Percentiles rank a stretch among this genome's conserved stretches.
phyloP scores from a whole-genome alignment of 305 asterid genomes.

The Fraxinus ornus region DNA sequence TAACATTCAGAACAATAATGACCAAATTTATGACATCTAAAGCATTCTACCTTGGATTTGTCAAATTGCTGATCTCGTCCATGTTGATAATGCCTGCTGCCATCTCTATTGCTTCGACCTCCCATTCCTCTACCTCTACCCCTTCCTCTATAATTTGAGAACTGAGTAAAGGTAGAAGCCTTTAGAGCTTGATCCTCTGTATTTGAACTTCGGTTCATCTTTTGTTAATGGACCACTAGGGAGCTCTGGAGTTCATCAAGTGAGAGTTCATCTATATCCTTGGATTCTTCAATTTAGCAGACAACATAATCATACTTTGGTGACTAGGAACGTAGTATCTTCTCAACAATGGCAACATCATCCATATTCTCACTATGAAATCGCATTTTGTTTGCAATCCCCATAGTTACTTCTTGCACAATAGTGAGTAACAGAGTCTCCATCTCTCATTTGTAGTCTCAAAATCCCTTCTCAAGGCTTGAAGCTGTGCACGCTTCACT shows the following conservation, averaged over 20 bases:
- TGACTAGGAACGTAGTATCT: too few species aligned
- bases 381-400: too few species aligned
- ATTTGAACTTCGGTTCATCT: background rate
- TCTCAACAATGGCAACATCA: too few species aligned
- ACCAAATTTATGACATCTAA: background rate
- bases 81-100: background rate
- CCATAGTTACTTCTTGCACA: too few species aligned
- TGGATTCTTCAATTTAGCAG: too few species aligned
- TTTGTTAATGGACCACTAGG: background rate
- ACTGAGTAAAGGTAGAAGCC: background rate
- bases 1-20: background rate
- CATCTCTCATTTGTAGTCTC: too few species aligned
- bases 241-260: background rate
- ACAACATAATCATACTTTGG: too few species aligned
- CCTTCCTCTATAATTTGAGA: background rate
- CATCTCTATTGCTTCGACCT: background rate
- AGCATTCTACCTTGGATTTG: background rate
- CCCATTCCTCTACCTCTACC: background rate
- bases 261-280: too few species aligned
- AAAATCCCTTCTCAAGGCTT: too few species aligned
- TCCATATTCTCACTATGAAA: too few species aligned
- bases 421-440: too few species aligned
- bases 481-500: too few species aligned
- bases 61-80: background rate
- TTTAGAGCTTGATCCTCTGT: background rate